Percentiles rank a stretch among this genome's conserved stretches.
Conservation (phyloP, 2,329 filamentous ascomycete genomes). For the Helminthosporium solani region DNA sequence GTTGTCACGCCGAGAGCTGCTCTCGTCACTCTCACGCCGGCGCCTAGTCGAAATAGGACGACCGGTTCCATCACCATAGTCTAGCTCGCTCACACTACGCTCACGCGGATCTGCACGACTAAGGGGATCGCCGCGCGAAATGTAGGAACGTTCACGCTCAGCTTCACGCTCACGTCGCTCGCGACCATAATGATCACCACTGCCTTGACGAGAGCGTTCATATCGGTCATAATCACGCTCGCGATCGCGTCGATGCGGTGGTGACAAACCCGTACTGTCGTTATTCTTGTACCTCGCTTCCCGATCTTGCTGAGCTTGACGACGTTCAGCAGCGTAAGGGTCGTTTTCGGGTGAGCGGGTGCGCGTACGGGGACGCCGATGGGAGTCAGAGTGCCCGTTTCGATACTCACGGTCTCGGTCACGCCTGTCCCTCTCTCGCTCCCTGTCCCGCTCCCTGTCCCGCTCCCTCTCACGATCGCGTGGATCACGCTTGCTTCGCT, state of each 20-base stretch:
- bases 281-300: conserved; percentile 90
- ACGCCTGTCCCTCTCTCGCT: conserved; percentile 46
- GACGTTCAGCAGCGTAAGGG: conserved; percentile 91
- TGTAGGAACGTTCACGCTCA: conserved; percentile 84
- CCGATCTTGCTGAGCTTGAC: conserved; percentile 88
- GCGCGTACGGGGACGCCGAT: conserved; percentile 55
- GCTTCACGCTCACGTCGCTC: conserved; percentile 86
- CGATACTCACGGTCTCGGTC: conserved; percentile 45
- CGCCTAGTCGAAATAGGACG: conserved; percentile 62
- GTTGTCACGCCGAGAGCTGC: conserved; percentile 42
- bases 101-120: conserved; percentile 77
- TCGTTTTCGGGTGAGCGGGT: conserved; percentile 91
- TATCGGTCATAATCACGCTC: conserved; percentile 41
- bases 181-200: conserved; percentile 71
- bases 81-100: conserved; percentile 75
- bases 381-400: conserved; percentile 42
- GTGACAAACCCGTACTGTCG: conserved; percentile 64
- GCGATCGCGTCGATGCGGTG: conserved; percentile 48
- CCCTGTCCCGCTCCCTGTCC: conserved; percentile 22
- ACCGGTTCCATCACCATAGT: conserved; percentile 70
- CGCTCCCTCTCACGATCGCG: conserved; percentile 47
- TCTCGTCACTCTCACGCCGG: conserved; percentile 70
- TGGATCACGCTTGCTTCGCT: conserved; percentile 40
- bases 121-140: conserved; percentile 38
- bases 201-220: conserved; percentile 59